phyloP scores from a whole-genome alignment of 1,284 basidiomycete species.

The Pholiota adiposa region DNA sequence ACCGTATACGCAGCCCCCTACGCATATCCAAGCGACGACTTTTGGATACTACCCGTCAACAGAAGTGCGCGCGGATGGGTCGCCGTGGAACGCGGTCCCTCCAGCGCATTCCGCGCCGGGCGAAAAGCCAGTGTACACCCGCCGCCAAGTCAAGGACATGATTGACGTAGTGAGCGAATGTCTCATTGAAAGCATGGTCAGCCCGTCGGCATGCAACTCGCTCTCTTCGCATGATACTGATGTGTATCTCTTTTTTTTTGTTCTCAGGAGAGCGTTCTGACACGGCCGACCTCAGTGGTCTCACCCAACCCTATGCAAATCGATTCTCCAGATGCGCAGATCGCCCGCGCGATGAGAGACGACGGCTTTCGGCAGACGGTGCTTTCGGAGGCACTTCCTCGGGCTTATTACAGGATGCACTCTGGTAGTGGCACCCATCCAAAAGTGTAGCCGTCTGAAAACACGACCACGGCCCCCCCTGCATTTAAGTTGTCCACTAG shows the following conservation, averaged over 20 bases:
- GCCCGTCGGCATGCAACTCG: conserved; percentile 7
- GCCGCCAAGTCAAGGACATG: conserved; percentile 36
- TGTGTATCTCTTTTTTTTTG: neutral
- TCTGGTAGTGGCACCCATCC: conserved; percentile 8
- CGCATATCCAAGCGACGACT: conserved; percentile 18
- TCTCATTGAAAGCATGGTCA: conserved; percentile 33
- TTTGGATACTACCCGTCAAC: conserved; percentile 16
- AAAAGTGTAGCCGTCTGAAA: conserved; percentile 5
- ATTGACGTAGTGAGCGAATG: conserved; percentile 33
- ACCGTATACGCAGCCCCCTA: conserved; percentile 23
- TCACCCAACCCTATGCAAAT: conserved; percentile 16
- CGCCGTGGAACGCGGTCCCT: conserved; percentile 23
- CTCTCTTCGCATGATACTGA: neutral
- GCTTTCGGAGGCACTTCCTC: conserved; percentile 27
- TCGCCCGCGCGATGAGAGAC: conserved; percentile 23
- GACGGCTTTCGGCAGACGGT: conserved; percentile 26
- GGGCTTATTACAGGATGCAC: conserved; percentile 27
- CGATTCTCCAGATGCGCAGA: conserved; percentile 21
- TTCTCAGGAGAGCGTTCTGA: conserved; percentile 28
- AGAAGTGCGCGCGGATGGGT: conserved; percentile 17
- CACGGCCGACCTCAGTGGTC: conserved; percentile 11
- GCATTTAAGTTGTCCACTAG: conserved; percentile 2
- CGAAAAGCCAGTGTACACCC: conserved; percentile 33
- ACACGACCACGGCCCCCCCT: neutral
- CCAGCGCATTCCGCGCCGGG: conserved; percentile 7